A percentile compares a stretch with the other conserved stretches of the same genome.
These are phyloP conservation scores for Colletotrichum chrysophilum DNA, from an alignment of 2,329 filamentous ascomycete species.

Conservation along the genomic window DNA sequence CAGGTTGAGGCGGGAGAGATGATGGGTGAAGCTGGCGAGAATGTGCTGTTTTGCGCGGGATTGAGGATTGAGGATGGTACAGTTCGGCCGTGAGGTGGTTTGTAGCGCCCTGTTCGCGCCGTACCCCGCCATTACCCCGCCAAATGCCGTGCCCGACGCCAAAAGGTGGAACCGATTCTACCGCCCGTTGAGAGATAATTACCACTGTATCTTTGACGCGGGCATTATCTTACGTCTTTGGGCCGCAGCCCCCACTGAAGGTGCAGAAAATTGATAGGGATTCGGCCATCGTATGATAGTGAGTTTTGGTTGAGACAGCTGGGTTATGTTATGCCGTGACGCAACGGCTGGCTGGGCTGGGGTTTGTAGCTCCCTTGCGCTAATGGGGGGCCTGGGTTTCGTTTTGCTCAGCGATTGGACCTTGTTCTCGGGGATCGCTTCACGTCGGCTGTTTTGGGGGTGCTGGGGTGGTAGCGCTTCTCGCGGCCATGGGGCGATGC, in stretches of 20 bases:
- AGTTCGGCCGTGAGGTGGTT: not conserved
- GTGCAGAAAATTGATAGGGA: not conserved
- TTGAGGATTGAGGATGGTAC: not conserved
- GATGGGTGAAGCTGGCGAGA: not conserved
- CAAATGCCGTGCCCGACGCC: conserved; percentile 15
- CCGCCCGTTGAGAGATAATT: conserved; percentile 5
- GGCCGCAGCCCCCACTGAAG: not conserved
- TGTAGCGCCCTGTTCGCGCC: conserved; percentile 12
- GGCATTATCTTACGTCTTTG: not conserved
- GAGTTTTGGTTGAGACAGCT: not conserved
- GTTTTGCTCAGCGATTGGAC: conserved; percentile 2
- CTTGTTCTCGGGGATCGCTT: conserved; percentile 3
- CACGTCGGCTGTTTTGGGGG: not conserved
- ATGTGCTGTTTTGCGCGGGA: conserved; percentile 2
- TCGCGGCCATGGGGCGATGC: not conserved
- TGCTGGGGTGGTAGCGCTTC: not conserved
- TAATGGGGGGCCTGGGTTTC: not conserved
- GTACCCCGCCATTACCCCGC: conserved; percentile 25
- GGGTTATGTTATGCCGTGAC: not conserved
- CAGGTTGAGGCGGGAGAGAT: not conserved
- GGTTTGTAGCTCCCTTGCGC: not conserved
- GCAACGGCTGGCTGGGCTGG: not conserved
- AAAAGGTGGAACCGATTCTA: conserved; percentile 3
- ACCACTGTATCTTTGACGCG: not conserved
- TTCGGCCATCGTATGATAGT: not conserved